These are phyloP conservation scores for Puccinia coronata DNA, from an alignment of 1,284 basidiomycete species.

Conservation along the genomic window DNA sequence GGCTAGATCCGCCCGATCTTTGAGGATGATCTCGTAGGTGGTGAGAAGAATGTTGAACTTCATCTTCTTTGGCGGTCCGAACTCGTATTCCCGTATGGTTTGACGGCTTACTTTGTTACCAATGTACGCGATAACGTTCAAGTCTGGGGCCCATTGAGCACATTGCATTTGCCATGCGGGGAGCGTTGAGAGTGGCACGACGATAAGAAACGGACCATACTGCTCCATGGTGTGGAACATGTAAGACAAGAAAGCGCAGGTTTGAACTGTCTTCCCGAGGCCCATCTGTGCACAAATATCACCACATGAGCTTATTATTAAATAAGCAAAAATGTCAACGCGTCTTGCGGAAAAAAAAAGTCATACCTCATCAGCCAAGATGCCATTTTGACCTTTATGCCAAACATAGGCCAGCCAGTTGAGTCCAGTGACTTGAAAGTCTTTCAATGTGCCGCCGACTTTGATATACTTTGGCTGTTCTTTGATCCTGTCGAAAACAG, in stretches of 20 bases:
- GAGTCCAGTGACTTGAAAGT: constrained; percentile 95
- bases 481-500: constrained; percentile 78
- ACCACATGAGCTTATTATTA: not conserved
- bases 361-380: constrained; percentile 83
- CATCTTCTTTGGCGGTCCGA: constrained; percentile 78
- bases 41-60: constrained; percentile 97
- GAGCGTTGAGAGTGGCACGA: constrained; percentile 96
- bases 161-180: constrained; percentile 98
- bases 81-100: constrained; percentile 89
- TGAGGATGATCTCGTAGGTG: constrained; percentile 93
- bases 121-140: constrained; percentile 96
- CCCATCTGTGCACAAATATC: constrained; percentile 70
- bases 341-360: constrained; percentile 5
- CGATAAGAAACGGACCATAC: constrained; percentile 95
- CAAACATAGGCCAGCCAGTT: constrained; percentile 98
- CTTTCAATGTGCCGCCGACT: constrained; percentile 80
- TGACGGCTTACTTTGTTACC: constrained; percentile 84
- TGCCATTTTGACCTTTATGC: constrained; percentile 92
- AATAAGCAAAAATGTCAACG: not conserved
- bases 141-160: constrained; percentile 88
- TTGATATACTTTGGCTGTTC: constrained; percentile 88
- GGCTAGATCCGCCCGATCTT: constrained; percentile 82
- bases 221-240: constrained; percentile 91
- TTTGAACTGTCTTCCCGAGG: constrained; percentile 96
- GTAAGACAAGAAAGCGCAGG: constrained; percentile 90